Conservation (phyloP, 768 basidiomycete species). For the Tephrocybe sp. region DNA sequence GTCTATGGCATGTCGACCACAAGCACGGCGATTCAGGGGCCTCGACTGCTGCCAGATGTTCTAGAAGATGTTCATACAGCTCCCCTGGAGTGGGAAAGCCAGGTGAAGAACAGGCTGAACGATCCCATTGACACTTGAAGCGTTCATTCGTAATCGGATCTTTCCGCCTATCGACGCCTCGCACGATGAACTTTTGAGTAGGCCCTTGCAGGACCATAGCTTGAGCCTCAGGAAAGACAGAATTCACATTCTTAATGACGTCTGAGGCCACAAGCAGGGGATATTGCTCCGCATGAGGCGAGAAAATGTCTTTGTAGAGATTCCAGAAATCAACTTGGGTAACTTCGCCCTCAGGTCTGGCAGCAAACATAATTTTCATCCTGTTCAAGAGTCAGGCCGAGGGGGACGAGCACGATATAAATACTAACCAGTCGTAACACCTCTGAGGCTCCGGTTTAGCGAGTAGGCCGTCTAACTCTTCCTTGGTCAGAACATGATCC, state of each 20-base stretch:
- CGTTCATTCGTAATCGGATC: slow-evolving; percentile 54
- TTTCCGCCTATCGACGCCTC: slow-evolving; percentile 74
- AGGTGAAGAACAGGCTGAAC: slow-evolving; percentile 47
- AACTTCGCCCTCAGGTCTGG: slow-evolving; percentile 73
- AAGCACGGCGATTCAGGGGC: slow-evolving; percentile 50
- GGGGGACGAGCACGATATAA: background rate
- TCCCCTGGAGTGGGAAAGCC: slow-evolving; percentile 54
- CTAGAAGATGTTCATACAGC: slow-evolving; percentile 70
- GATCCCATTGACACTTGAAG: slow-evolving; percentile 79
- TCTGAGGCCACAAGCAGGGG: slow-evolving; percentile 82
- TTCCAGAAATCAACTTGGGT: slow-evolving; percentile 97
- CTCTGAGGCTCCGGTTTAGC: slow-evolving; percentile 69
- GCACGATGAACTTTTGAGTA: slow-evolving; percentile 80
- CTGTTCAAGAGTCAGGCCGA: slow-evolving; percentile 35
- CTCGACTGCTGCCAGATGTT: slow-evolving; percentile 49
- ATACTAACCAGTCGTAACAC: slow-evolving; percentile 74
- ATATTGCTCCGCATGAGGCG: slow-evolving; percentile 52
- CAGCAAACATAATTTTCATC: slow-evolving; percentile 89
- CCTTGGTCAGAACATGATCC: slow-evolving; percentile 66
- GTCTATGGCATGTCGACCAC: slow-evolving; percentile 68
- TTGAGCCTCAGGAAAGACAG: slow-evolving; percentile 80
- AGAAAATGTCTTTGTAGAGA: slow-evolving; percentile 83
- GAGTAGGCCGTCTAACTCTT: slow-evolving; percentile 62
- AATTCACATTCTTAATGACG: slow-evolving; percentile 89
- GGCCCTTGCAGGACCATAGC: slow-evolving; percentile 82